A percentile compares a stretch with the other conserved stretches of the same genome.
phyloP scores from a whole-genome alignment of 2,329 filamentous ascomycete species.

The Sarocladium brachiariae region DNA sequence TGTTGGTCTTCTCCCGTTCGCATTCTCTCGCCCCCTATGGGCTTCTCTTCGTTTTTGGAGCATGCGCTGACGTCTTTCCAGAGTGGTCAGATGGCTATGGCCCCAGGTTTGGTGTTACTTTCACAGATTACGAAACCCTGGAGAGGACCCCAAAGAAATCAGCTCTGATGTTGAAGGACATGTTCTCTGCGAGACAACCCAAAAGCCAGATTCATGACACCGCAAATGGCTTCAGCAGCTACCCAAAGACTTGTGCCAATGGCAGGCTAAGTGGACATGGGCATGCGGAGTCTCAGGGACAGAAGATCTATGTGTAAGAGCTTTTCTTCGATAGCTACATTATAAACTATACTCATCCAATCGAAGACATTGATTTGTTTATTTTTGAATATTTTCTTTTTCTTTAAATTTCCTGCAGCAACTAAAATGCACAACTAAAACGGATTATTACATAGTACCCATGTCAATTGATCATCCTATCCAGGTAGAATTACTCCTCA shows the following conservation, averaged over 20 bases:
- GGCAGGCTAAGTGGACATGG: no score
- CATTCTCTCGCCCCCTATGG: no score
- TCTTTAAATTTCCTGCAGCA: no score
- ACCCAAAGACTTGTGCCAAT: no score
- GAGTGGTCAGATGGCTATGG: constrained; percentile 32
- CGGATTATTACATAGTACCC: background rate
- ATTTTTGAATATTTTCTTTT: no score
- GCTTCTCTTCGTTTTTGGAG: background rate
- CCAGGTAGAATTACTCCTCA: constrained; percentile 23
- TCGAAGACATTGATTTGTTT: no score
- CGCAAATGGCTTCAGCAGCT: background rate
- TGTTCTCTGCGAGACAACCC: background rate
- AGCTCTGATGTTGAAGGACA: constrained; percentile 21
- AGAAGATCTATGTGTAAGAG: no score
- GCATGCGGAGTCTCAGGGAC: no score
- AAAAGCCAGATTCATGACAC: background rate
- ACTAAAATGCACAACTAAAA: no score
- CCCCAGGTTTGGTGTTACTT: constrained; percentile 31
- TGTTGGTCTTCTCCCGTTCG: background rate
- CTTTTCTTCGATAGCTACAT: no score
- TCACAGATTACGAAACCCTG: constrained; percentile 29
- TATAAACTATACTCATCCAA: no score
- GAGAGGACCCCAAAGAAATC: constrained; percentile 32
- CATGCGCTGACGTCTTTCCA: constrained; percentile 4
- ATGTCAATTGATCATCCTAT: constrained; percentile 2